Evolutionary conservation across 768 basidiomycete genomes (phyloP), one percentile per base, ranked within the genome.

Genomic region (Xerocomellus dryophilus): DNA sequence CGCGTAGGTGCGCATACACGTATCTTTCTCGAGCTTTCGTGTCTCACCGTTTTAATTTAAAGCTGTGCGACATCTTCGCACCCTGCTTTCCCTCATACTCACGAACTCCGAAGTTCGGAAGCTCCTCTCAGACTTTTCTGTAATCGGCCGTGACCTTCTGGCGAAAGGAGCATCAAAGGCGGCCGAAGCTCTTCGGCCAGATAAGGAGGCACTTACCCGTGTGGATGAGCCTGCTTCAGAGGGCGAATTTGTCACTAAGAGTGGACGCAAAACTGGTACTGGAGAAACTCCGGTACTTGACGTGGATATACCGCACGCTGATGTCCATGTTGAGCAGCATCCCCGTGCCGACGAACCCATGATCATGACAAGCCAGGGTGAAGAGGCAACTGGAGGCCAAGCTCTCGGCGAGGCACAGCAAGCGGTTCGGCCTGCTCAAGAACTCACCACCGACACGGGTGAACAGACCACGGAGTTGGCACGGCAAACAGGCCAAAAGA

Each of bases 51-150:
- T 41, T 44, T 21, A 2, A n/a, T 55, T 9, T n/a, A 7, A 56
- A 89, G 93, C 93, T 20, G 82, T 89, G 43, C 79, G 80, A 51
- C 92, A 98, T 71, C 81, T 98, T 15, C 90, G 94, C 59, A 94
- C 93, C 0, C 81, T 99, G 43, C 77, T 91, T 55, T 81, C 82
- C 40, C 86, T 98, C 63, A 77, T 98, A 64, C 78, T 93, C 57
- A 96, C 95, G 66, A 99, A 99, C 74, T 87, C 90, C 0, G 90
- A 96, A 73, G 87, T 90, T 29, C 87, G 93, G 63, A 96, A 97
- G 69, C 84, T 97, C 27, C 72, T 95, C 48, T 80, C 83, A 2
- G 91, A 93, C 70, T 85, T 89, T 58, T 80, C 82, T 10, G 68
- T 86, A 53, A 84, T 92, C 45, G 89, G 90, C 0, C 86, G 92